Conservation (phyloP, 2,329 filamentous ascomycete species). For the Karstenula rhodostoma region DNA sequence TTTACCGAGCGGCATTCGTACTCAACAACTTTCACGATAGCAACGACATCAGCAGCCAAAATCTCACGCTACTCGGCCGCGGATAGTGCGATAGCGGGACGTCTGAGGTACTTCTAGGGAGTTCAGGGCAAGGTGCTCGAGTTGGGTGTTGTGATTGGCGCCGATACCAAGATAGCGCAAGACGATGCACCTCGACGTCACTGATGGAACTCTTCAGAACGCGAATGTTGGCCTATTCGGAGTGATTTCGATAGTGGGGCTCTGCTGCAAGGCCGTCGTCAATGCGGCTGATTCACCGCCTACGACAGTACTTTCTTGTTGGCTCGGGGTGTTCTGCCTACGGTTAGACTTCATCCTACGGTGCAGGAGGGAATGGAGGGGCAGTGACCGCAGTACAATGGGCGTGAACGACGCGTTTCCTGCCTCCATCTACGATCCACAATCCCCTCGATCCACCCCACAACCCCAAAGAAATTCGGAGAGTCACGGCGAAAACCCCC, state of each 20-base stretch:
- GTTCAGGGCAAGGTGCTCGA: slow-evolving; percentile 11
- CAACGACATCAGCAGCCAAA: slow-evolving; percentile 4
- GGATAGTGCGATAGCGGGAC: slow-evolving; percentile 11
- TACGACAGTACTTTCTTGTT: not conserved
- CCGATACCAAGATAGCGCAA: slow-evolving; percentile 1
- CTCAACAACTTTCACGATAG: slow-evolving; percentile 6
- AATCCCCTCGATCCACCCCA: not conserved
- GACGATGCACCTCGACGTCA: slow-evolving; percentile 24
- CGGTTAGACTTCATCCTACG: not conserved
- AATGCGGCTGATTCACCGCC: not conserved
- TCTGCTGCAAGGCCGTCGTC: slow-evolving; percentile 2
- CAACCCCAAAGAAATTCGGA: not conserved
- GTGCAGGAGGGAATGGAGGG: not conserved
- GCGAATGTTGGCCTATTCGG: not conserved
- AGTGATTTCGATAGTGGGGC: slow-evolving; percentile 18
- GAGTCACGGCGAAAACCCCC: not conserved
- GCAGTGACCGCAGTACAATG: not conserved
- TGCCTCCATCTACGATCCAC: not conserved
- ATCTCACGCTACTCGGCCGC: slow-evolving; percentile 10
- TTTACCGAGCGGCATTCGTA: slow-evolving; percentile 2
- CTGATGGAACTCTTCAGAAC: slow-evolving; percentile 5
- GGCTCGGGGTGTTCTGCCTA: not conserved
- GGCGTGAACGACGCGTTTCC: not conserved
- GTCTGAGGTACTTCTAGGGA: not conserved
- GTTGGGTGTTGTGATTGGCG: slow-evolving; percentile 18